phyloP scores from a whole-genome alignment of 2,329 filamentous ascomycete genomes.

The Mycocentrospora acerina region DNA sequence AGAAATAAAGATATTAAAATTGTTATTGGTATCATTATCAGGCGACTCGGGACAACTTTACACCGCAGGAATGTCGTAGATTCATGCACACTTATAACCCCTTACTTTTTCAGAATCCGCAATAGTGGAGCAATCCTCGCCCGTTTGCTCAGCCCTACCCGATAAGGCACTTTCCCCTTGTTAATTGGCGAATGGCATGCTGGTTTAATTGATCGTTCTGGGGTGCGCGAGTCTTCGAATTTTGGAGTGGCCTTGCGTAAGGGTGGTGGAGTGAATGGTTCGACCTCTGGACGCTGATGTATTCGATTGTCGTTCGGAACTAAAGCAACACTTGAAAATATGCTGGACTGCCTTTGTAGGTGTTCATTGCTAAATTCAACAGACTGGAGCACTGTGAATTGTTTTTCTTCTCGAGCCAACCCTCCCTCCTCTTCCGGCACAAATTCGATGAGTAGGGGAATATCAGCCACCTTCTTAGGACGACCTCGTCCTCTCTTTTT shows the following conservation, averaged over 20 bases:
- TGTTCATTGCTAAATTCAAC: conserved; percentile 2
- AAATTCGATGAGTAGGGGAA: conserved; percentile 1
- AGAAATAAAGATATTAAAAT: too few species aligned
- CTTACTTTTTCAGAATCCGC: conserved; percentile 49
- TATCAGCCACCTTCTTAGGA: conserved; percentile 26
- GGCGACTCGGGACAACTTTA: too few species aligned
- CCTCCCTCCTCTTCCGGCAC: conserved; percentile 6
- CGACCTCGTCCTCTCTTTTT: conserved; percentile 37
- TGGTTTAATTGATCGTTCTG: conserved; percentile 18
- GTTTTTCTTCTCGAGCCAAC: not conserved
- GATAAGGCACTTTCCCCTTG: conserved; percentile 46
- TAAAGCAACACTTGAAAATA: too few species aligned
- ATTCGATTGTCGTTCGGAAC: too few species aligned
- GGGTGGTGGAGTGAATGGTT: not conserved
- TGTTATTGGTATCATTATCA: too few species aligned
- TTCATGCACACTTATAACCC: too few species aligned
- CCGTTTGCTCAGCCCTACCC: conserved; percentile 53
- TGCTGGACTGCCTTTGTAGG: too few species aligned
- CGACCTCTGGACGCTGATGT: too few species aligned
- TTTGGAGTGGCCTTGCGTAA: not conserved
- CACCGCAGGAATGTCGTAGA: conserved; percentile 1
- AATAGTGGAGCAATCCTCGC: conserved; percentile 52
- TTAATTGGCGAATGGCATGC: conserved; percentile 24
- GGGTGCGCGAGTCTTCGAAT: conserved; percentile 6
- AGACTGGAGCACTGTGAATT: conserved; percentile 3